A percentile compares a stretch with the other conserved stretches of the same genome.
Evolutionary conservation across 495 filamentous ascomycete species (phyloP).

Genomic region (Aspergillus conjunctus): DNA sequence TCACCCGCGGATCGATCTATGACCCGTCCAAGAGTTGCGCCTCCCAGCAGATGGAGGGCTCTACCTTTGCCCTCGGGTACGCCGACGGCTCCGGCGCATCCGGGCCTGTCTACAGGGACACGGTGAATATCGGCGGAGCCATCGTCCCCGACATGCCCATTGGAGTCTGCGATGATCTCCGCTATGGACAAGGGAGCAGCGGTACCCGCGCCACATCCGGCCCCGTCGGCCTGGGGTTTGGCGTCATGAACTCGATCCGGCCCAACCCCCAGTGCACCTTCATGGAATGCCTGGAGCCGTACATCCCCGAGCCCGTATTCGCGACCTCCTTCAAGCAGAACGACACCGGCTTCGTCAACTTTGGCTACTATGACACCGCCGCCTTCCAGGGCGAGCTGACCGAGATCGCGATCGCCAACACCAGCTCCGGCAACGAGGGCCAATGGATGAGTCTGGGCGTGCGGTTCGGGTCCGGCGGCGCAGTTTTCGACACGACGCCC

Average conservation of each 20-base stretch:
- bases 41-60: constrained; percentile 4
- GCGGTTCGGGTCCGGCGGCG: constrained; percentile 9
- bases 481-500: constrained; percentile 6
- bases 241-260: constrained; percentile 13
- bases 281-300: constrained; percentile 18
- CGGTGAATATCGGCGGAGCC: constrained; percentile 17
- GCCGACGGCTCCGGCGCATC: constrained; percentile 19
- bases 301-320: constrained; percentile 17
- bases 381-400: constrained; percentile 13
- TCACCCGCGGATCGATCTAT: constrained; percentile 13
- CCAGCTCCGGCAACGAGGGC: constrained; percentile 16
- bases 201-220: constrained; percentile 15
- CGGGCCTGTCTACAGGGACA: constrained; percentile 13
- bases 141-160: constrained; percentile 16
- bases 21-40: constrained; percentile 14
- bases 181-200: constrained; percentile 5
- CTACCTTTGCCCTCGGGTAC: constrained; percentile 5
- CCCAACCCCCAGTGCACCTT: constrained; percentile 18
- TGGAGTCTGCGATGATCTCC: constrained; percentile 12
- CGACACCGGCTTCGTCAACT: constrained; percentile 16
- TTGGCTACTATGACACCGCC: constrained; percentile 13
- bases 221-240: constrained; percentile 14
- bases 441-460: constrained; percentile 17
- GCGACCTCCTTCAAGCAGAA: constrained; percentile 16
- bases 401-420: constrained; percentile 12